These are phyloP conservation scores for Boletus rubroflammeus DNA, from an alignment of 768 basidiomycete genomes.

Conservation along the genomic window DNA sequence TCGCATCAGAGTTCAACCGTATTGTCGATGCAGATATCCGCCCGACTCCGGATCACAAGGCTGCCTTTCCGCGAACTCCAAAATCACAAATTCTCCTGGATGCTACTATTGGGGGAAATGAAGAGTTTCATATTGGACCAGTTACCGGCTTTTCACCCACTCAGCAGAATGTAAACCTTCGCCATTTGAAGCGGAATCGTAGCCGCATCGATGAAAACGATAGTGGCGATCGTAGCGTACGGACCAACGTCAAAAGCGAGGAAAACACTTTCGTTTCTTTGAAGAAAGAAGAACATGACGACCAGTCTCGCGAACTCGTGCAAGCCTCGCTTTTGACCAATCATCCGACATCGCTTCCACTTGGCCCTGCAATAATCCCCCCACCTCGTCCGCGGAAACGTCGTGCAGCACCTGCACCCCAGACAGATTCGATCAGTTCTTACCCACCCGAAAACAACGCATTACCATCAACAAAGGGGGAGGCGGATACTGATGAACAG, in stretches of 20 bases:
- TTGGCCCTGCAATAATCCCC: slow-evolving; percentile 20
- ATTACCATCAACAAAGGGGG: background rate
- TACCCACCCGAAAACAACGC: background rate
- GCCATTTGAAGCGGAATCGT: slow-evolving; percentile 28
- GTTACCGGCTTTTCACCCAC: slow-evolving; percentile 20
- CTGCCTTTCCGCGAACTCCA: slow-evolving; percentile 14
- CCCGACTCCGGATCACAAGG: slow-evolving; percentile 8
- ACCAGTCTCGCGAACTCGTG: background rate
- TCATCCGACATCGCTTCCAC: slow-evolving; percentile 9
- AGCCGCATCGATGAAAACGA: slow-evolving; percentile 26
- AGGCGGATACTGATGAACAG: background rate
- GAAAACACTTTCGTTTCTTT: background rate
- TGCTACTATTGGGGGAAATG: background rate
- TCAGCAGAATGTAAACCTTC: slow-evolving; percentile 29
- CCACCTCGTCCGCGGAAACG: slow-evolving; percentile 25
- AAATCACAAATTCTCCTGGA: slow-evolving; percentile 26
- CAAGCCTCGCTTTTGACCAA: background rate
- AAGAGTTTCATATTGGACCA: slow-evolving; percentile 25
- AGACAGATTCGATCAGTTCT: background rate
- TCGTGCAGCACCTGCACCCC: background rate
- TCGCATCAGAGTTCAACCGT: slow-evolving; percentile 15
- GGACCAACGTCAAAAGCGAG: slow-evolving; percentile 22
- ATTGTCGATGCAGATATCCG: background rate
- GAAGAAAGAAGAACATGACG: slow-evolving; percentile 20
- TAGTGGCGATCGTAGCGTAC: slow-evolving; percentile 29